Base-by-base conservation (phyloP, 2,329 filamentous ascomycete genomes). In the Calcarisporium arbuscula region DNA sequence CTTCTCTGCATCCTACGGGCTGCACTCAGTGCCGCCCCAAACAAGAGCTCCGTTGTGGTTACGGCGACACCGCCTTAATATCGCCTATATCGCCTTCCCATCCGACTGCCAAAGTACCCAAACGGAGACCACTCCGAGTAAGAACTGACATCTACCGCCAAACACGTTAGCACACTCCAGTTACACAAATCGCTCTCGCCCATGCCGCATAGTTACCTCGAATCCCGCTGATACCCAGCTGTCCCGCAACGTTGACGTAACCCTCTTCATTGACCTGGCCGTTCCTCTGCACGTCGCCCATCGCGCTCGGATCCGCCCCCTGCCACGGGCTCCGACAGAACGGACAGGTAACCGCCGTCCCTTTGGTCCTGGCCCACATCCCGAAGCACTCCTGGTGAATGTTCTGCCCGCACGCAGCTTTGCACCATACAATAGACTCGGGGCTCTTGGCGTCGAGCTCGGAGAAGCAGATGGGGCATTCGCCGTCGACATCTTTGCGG, bases 281-380 rank as follows among this genome's bases (percentile, higher is more conserved):
- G 1, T 53, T 57, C 41, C 62, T 67, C 30, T 58, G 59, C 17
- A 74, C 64, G 21, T 58, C 62, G 22, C 61, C 61, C 7, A 70
- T 54, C 41, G 60, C 48, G 4, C 59, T 56, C 19, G 43, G 31
- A 15, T 69, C 67, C 5, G 6, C 5, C 1, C 59, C 64, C 43
- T 69, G 58, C 78, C 78, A 82, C 2, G 52, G 48, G 10, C 69
- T 72, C 10, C 77, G 70, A 40, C 77, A 82, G 47, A 75, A 73
- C 1, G 77, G 77, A 45, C 77, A 82, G 1, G 74, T 78, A 12
- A 74, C 66, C 12, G 57, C 46, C 5, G 50, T 50, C 5, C 28
- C 30, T 47, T 72, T 73, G 21, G 64, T 69, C 8, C 52, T 50
- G 0, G 67, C 67, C 73, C 72, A 77, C 49, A 64, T 72, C 44